Evolutionary conservation across 768 basidiomycete genomes (phyloP), one percentile per base, ranked within the genome.

Genomic region (Tephrocybe sp.): DNA sequence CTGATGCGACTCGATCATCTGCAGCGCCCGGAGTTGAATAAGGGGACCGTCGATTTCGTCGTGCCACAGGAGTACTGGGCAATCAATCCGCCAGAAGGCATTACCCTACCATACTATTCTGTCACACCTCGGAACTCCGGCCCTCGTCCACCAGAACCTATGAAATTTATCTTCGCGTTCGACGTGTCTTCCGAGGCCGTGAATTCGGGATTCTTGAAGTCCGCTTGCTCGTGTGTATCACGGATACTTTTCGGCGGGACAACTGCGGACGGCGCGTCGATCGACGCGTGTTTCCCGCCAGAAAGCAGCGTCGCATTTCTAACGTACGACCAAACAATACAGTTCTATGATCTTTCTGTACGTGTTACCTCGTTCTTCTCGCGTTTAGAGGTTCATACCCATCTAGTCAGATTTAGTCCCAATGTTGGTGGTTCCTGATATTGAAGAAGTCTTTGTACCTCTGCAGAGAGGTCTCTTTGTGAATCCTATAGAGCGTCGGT

Each of bases 381-480:
- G 50, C 45, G 44, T 54, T 49, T 43, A 19, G 53, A 53, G 49
- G 44, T 63, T 66, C 56, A 64, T 55, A 42, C 57, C 63, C 57
- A 45, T 63, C 43, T 66, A 76, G 74, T 67, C 70, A 72, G 71
- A 78, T 62, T 69, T 74, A 57, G 75, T 81, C 1, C 75, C 76
- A 29, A 86, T 94, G 75, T 73, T 94, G 37, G 80, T 98, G 37
- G 79, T 97, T 8, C 71, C 89, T 1, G 97, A 98, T 62, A 68
- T 98, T 30, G 87, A 92, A n/a, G 97, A 99, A 47, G 83, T 93
- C 16, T 98, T 94, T 66, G 66, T 89, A 1, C 97, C 97, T 0
- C 64, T 92, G 19, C 72, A 72, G 16, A 69, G 74, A 4, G 87
- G 85, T 2, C 71, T 94, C 33, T 88, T 97, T 52, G 92, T 86